phyloP scores from a whole-genome alignment of 805 yeast species.

The Wickerhamomyces sydowiorum region DNA sequence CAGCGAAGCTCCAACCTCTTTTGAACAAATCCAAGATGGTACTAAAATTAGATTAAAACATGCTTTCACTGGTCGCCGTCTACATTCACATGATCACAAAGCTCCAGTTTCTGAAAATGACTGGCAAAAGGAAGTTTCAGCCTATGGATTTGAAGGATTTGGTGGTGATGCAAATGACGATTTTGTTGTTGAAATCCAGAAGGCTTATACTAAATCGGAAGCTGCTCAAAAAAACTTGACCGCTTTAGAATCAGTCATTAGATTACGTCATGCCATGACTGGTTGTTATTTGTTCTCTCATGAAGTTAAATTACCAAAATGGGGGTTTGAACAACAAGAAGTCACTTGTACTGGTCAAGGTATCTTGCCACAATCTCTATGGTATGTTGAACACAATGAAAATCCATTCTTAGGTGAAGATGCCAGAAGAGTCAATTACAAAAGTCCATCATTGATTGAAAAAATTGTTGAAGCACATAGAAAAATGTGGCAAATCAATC shows the following conservation, averaged over 20 bases:
- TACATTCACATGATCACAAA: constrained; percentile 80
- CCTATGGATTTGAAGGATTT: constrained; percentile 73
- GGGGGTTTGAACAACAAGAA: constrained; percentile 85
- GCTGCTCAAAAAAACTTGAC: constrained; percentile 50
- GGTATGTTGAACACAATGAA: constrained; percentile 71
- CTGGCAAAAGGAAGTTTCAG: constrained; percentile 80
- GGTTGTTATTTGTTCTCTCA: constrained; percentile 77
- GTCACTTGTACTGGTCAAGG: constrained; percentile 77
- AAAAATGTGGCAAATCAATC: constrained; percentile 75
- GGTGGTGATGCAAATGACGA: constrained; percentile 84
- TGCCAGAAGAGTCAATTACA: constrained; percentile 49
- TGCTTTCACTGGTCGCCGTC: constrained; percentile 50
- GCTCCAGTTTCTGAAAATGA: constrained; percentile 70
- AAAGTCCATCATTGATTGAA: constrained; percentile 44
- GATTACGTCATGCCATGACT: constrained; percentile 74
- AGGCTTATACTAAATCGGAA: constrained; percentile 41
- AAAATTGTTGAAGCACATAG: constrained; percentile 63
- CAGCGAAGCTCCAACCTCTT: constrained; percentile 48
- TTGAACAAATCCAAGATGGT: constrained; percentile 61
- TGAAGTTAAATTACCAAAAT: constrained; percentile 66
- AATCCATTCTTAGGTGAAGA: constrained; percentile 40
- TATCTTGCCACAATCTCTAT: constrained; percentile 48
- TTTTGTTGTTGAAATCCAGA: constrained; percentile 68
- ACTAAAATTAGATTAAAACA: constrained; percentile 68
- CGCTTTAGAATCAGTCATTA: constrained; percentile 65